Conservation (phyloP, 2,329 filamentous ascomycete species). For the Colletotrichum melonis region DNA sequence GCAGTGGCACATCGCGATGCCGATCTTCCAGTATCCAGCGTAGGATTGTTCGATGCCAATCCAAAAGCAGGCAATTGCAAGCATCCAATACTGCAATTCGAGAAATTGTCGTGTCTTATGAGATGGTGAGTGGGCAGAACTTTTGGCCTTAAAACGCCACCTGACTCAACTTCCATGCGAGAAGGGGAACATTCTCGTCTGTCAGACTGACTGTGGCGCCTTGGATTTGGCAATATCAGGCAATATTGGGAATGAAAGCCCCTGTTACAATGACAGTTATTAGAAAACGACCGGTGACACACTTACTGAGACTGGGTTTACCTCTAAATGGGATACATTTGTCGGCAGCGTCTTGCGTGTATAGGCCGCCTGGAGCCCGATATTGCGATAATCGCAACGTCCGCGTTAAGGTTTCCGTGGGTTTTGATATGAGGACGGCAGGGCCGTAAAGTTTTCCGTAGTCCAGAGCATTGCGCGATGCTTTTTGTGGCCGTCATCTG, state of each 20-base stretch:
- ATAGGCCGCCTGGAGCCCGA: background rate
- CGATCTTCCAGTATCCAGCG: background rate
- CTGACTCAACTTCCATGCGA: background rate
- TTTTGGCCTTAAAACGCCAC: background rate
- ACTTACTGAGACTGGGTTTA: background rate
- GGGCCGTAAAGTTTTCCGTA: background rate
- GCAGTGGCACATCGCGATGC: background rate
- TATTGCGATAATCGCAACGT: background rate
- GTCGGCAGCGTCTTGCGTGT: background rate
- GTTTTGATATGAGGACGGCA: background rate
- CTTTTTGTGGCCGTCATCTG: constrained; percentile 11
- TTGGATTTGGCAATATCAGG: background rate
- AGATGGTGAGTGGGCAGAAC: background rate
- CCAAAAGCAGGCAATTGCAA: background rate
- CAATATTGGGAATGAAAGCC: background rate
- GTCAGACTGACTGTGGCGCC: background rate
- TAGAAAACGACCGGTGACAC: background rate
- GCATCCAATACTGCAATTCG: background rate
- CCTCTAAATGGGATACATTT: background rate
- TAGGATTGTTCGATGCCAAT: background rate
- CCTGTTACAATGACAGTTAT: background rate
- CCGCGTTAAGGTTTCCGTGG: background rate
- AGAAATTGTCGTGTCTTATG: background rate
- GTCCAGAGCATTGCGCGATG: background rate
- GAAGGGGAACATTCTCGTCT: background rate